These are phyloP conservation scores for Quillaja saponaria DNA, from an alignment of 306 rosid species.

Conservation along the genomic window DNA sequence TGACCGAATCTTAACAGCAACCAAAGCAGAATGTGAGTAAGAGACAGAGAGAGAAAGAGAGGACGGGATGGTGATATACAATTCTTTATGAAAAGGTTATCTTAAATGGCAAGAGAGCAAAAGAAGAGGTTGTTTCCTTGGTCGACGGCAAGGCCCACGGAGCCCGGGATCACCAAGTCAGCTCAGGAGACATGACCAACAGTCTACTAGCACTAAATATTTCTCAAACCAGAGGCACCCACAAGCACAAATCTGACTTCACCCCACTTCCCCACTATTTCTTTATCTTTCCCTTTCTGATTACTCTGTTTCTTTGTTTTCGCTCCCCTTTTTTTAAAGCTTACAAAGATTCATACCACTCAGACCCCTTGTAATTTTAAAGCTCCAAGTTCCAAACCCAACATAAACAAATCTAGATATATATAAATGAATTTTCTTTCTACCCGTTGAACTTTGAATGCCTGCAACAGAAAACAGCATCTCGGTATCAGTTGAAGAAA, in stretches of 20 bases:
- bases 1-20: constrained; percentile 78
- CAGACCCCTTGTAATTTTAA: constrained; percentile 41
- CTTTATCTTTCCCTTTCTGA: constrained; percentile 51
- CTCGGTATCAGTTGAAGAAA: constrained; percentile 83
- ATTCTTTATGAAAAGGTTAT: constrained; percentile 64
- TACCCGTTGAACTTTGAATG: constrained; percentile 62
- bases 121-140: constrained; percentile 87
- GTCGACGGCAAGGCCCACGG: constrained; percentile 97
- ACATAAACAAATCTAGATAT: constrained; percentile 38
- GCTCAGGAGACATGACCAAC: constrained; percentile 83
- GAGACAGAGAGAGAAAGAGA: constrained; percentile 49
- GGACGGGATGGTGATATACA: constrained; percentile 44
- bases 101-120: constrained; percentile 78
- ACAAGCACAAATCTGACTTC: constrained; percentile 85
- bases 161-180: constrained; percentile 78
- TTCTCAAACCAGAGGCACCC: constrained; percentile 61
- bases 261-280: constrained; percentile 66
- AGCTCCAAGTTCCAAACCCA: constrained; percentile 73
- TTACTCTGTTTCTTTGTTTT: constrained; percentile 54
- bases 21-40: constrained; percentile 63
- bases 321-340: constrained; percentile 33
- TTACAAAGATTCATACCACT: constrained; percentile 50
- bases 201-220: constrained; percentile 70
- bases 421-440: constrained; percentile 6
- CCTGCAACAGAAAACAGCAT: constrained; percentile 98